Percentiles rank a stretch among this genome's conserved stretches.
Evolutionary conservation across 768 basidiomycete species (phyloP).

Genomic region (Chalciporus chontae): DNA sequence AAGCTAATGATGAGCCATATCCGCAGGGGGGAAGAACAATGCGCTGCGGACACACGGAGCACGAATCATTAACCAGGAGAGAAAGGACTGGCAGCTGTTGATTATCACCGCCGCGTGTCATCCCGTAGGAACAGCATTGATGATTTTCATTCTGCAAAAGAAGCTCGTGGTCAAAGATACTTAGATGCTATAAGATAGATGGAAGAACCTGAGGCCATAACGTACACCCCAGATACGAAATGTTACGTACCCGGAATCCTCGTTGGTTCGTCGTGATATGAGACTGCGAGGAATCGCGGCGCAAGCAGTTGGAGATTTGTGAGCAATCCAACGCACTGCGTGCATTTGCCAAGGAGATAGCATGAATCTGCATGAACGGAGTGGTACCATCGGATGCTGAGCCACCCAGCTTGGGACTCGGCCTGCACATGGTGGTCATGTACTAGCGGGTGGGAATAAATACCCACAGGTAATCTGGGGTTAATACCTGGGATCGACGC

Average conservation of each 20-base stretch:
- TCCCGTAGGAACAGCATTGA: background rate
- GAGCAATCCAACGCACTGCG: background rate
- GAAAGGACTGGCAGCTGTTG: background rate
- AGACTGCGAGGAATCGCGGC: background rate
- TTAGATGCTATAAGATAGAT: too few relatives aligned
- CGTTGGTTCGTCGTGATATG: background rate
- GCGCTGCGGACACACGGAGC: constrained; percentile 4
- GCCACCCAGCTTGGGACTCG: background rate
- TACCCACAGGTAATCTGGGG: constrained; percentile 4
- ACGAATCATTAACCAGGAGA: background rate
- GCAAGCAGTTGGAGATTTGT: background rate
- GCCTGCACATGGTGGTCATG: background rate
- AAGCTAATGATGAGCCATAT: background rate
- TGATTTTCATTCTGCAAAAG: background rate
- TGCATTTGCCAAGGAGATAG: background rate
- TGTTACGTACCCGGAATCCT: constrained; percentile 2
- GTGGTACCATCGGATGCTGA: background rate
- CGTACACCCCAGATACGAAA: background rate
- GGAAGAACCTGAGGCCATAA: background rate
- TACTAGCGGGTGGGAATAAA: background rate
- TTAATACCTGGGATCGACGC: constrained; percentile 15
- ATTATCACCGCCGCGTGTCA: background rate
- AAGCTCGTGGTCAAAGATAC: constrained; percentile 1
- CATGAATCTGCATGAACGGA: background rate
- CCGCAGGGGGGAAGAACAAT: background rate